Evolutionary conservation across 2,329 filamentous ascomycete species (phyloP).

Genomic region (Trichoderma endophyticum): DNA sequence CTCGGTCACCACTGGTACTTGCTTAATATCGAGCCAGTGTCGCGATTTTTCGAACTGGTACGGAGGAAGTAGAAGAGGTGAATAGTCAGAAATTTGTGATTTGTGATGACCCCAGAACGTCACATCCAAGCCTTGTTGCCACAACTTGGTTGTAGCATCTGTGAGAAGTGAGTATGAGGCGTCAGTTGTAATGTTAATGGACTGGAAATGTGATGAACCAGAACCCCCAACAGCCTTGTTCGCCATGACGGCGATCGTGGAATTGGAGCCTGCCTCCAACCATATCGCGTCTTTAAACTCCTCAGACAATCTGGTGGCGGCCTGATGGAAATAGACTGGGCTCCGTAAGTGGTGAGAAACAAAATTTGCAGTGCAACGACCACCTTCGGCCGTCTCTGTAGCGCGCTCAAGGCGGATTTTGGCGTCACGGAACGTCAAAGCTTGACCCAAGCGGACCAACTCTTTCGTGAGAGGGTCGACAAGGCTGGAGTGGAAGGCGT

Average conservation of each 20-base stretch:
- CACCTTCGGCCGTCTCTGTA: neutral
- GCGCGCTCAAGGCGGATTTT: neutral
- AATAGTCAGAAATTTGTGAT: no score
- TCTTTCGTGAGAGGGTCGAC: slow-evolving; percentile 34
- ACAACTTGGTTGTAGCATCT: no score
- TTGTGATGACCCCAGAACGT: no score
- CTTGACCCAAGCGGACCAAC: slow-evolving; percentile 27
- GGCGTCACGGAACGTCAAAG: neutral
- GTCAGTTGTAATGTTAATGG: neutral
- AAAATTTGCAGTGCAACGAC: neutral
- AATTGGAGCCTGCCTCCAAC: slow-evolving; percentile 41
- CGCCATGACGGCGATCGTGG: slow-evolving; percentile 36
- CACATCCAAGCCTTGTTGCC: no score
- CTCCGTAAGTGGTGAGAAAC: neutral
- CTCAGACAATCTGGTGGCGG: neutral
- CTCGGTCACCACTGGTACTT: no score
- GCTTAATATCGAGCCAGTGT: slow-evolving; percentile 39
- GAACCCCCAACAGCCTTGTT: slow-evolving; percentile 20
- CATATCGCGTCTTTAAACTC: slow-evolving; percentile 23
- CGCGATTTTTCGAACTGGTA: slow-evolving; percentile 42
- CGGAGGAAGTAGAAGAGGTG: slow-evolving; percentile 32
- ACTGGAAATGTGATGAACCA: slow-evolving; percentile 17
- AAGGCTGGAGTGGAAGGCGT: slow-evolving; percentile 46
- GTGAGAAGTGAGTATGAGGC: no score
- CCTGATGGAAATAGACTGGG: neutral